Evolutionary conservation across 2,329 filamentous ascomycete species (phyloP).

Genomic region (Cytospora leucostoma): DNA sequence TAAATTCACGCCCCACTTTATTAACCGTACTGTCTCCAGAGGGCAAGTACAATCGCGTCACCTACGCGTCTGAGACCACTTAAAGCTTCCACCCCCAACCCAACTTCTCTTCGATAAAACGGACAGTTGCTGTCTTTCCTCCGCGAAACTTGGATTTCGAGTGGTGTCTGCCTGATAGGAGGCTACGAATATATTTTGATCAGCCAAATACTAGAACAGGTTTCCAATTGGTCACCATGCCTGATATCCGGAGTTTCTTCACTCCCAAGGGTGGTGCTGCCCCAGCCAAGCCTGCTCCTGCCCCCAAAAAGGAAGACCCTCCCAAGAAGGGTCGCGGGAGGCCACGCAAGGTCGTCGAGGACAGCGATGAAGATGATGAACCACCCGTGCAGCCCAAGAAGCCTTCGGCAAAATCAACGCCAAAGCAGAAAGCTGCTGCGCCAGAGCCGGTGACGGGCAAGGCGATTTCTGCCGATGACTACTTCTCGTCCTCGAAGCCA

Average conservation of each 20-base stretch:
- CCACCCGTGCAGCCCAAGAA: constrained; percentile 53
- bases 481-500: constrained; percentile 54
- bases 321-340: constrained; percentile 41
- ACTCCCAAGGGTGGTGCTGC: constrained; percentile 60
- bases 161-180: not conserved
- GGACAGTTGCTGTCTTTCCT: not conserved
- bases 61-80: constrained; percentile 16
- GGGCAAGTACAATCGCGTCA: constrained; percentile 20
- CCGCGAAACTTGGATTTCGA: not conserved
- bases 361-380: constrained; percentile 62
- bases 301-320: constrained; percentile 29
- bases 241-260: constrained; percentile 76
- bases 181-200: not conserved
- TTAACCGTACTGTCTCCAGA: not conserved
- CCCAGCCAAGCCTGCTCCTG: constrained; percentile 42
- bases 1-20: constrained; percentile 4
- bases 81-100: constrained; percentile 7
- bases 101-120: constrained; percentile 2
- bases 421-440: constrained; percentile 56
- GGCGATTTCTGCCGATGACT: constrained; percentile 57
- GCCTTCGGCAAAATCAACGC: constrained; percentile 48
- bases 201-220: not conserved
- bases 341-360: constrained; percentile 36
- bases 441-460: constrained; percentile 49
- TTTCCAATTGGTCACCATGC: constrained; percentile 49